These are phyloP conservation scores for Sphagnum tenellum DNA, from an alignment of 225 moss, liverwort and hornwort genomes.

Conservation along the genomic window DNA sequence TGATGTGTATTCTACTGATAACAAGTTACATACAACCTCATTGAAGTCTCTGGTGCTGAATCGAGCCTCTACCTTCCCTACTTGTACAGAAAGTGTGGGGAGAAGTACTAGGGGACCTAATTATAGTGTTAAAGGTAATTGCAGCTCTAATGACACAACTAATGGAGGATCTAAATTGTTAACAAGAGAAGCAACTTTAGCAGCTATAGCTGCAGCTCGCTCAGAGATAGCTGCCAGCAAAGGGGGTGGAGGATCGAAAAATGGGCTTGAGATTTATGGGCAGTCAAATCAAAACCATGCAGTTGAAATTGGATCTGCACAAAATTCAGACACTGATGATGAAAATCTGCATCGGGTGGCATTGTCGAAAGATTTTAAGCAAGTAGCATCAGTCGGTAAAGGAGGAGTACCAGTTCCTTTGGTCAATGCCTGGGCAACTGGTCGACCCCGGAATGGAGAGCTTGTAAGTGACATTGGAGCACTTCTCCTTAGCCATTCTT, in stretches of 20 bases:
- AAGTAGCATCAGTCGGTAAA: conserved; percentile 22
- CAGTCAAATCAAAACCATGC: conserved; percentile 25
- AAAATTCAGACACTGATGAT: conserved; percentile 40
- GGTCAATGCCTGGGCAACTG: conserved; percentile 38
- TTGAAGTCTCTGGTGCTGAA: conserved; percentile 36
- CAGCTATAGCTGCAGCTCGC: conserved; percentile 32
- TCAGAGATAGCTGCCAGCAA: conserved; percentile 41
- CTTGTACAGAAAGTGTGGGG: conserved; percentile 3
- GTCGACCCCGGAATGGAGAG: conserved; percentile 30
- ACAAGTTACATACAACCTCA: background rate
- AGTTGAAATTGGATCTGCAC: conserved; percentile 24
- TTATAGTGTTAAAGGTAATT: conserved; percentile 18
- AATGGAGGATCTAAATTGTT: conserved; percentile 21
- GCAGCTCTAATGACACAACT: conserved; percentile 18
- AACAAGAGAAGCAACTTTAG: conserved; percentile 30
- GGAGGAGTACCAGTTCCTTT: conserved; percentile 16
- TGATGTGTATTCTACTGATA: conserved; percentile 22
- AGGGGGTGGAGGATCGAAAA: conserved; percentile 19
- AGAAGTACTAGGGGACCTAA: conserved; percentile 19
- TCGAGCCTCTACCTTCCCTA: conserved; percentile 34
- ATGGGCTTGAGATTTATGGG: conserved; percentile 17
- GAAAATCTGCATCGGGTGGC: conserved; percentile 18
- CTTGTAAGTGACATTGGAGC: conserved; percentile 28
- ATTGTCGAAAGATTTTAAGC: conserved; percentile 19
- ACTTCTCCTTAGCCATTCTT: too few species aligned